Evolutionary conservation across 2,329 filamentous ascomycete genomes (phyloP).

Genomic region (Zasmidium cellare): DNA sequence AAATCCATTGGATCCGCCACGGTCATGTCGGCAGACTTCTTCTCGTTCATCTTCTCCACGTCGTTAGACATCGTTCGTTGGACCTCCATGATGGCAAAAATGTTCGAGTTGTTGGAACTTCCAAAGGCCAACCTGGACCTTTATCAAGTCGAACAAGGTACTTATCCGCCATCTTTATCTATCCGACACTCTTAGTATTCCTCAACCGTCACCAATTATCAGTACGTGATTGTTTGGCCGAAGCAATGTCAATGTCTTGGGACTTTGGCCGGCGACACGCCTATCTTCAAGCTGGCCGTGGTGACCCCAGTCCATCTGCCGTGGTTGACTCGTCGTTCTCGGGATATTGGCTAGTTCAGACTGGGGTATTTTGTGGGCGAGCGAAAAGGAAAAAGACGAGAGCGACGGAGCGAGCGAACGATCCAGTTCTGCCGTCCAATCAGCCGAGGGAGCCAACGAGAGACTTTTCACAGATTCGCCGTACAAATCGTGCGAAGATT

Average conservation of each 20-base stretch:
- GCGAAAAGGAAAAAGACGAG: no score
- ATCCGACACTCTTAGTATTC: neutral
- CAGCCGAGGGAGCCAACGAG: neutral
- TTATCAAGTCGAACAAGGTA: neutral
- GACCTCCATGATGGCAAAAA: neutral
- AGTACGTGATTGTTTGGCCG: neutral
- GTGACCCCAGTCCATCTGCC: no score
- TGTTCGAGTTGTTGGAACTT: neutral
- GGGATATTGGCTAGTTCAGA: neutral
- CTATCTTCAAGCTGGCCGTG: neutral
- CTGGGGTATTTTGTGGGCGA: no score
- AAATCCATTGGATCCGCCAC: slow-evolving; percentile 20
- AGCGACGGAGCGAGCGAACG: neutral
- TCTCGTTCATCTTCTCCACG: slow-evolving; percentile 12
- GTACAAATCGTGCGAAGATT: neutral
- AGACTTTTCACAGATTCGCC: no score
- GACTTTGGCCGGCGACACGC: slow-evolving; percentile 2
- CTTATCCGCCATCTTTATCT: slow-evolving; percentile 1
- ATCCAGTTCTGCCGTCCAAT: neutral
- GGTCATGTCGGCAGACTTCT: slow-evolving; percentile 10
- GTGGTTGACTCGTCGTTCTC: neutral
- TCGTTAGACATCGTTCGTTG: slow-evolving; percentile 3
- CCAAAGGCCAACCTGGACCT: neutral
- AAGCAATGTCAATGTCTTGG: neutral
- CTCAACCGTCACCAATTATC: neutral